Evolutionary conservation across 2,329 filamentous ascomycete species (phyloP).

Genomic region (Colletotrichum tanaceti): DNA sequence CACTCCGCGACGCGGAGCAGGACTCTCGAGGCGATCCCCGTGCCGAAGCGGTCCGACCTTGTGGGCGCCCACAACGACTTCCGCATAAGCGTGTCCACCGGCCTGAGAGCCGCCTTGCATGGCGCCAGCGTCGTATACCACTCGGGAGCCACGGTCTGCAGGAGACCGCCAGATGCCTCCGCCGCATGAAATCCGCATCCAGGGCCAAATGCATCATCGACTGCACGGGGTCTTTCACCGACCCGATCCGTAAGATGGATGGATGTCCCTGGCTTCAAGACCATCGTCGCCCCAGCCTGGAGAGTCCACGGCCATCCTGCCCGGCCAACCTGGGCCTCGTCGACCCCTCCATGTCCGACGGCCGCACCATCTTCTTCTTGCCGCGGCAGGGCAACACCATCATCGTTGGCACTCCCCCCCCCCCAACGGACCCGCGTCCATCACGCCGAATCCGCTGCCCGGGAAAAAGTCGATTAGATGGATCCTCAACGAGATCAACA

Average conservation of each 20-base stretch:
- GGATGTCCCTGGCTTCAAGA: slow-evolving; percentile 74
- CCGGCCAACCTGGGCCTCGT: slow-evolving; percentile 89
- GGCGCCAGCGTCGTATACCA: slow-evolving; percentile 87
- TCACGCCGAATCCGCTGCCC: slow-evolving; percentile 79
- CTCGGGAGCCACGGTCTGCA: slow-evolving; percentile 77
- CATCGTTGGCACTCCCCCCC: too few species aligned
- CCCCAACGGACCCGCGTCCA: slow-evolving; percentile 80
- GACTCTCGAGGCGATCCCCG: slow-evolving; percentile 87
- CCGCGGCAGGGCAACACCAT: slow-evolving; percentile 95
- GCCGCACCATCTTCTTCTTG: slow-evolving; percentile 91
- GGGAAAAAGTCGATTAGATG: slow-evolving; percentile 88
- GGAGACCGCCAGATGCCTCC: slow-evolving; percentile 70
- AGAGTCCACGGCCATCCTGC: slow-evolving; percentile 66
- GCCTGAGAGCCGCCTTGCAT: slow-evolving; percentile 89
- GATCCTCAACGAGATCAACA: slow-evolving; percentile 86
- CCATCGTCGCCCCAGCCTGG: slow-evolving; percentile 84
- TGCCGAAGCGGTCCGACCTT: slow-evolving; percentile 83
- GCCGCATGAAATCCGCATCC: slow-evolving; percentile 73
- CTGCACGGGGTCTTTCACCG: slow-evolving; percentile 88
- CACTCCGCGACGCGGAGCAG: slow-evolving; percentile 91
- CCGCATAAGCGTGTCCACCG: slow-evolving; percentile 89
- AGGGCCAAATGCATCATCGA: slow-evolving; percentile 87
- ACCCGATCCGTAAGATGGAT: slow-evolving; percentile 87
- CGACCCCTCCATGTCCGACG: slow-evolving; percentile 87
- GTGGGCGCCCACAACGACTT: slow-evolving; percentile 92